phyloP scores from a whole-genome alignment of 306 rosid genomes.

The Sindora glabra region DNA sequence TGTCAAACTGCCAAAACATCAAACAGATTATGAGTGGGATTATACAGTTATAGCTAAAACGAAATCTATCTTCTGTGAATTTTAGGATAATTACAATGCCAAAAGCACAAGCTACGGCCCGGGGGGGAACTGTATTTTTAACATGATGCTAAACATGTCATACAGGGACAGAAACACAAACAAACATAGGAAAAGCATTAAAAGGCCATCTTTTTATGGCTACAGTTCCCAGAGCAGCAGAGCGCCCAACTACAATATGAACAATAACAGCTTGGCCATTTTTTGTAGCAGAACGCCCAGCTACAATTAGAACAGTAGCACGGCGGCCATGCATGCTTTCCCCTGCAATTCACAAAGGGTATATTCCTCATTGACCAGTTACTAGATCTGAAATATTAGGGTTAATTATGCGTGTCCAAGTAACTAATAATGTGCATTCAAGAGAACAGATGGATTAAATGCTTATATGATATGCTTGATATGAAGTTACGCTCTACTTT shows the following conservation, averaged over 20 bases:
- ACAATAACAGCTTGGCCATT: constrained; percentile 24
- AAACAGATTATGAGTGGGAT: constrained; percentile 11
- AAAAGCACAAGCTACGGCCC: not conserved
- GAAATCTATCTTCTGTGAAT: not conserved
- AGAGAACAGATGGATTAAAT: not conserved
- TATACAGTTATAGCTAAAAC: not conserved
- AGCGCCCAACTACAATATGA: constrained; percentile 25
- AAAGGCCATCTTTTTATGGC: constrained; percentile 7
- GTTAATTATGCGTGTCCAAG: not conserved
- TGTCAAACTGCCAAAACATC: constrained; percentile 36
- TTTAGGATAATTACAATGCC: not conserved
- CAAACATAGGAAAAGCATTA: constrained; percentile 32
- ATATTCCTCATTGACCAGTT: constrained; percentile 23
- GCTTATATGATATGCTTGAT: not conserved
- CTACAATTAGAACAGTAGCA: constrained; percentile 39
- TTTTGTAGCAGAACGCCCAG: constrained; percentile 25
- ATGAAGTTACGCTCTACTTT: not conserved
- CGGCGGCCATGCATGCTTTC: constrained; percentile 25
- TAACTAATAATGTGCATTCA: not conserved
- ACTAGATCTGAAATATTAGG: constrained; percentile 4
- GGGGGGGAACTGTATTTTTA: constrained; percentile 7
- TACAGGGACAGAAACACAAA: constrained; percentile 21
- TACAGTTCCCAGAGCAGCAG: constrained; percentile 32
- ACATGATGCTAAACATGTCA: constrained; percentile 3
- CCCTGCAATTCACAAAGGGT: constrained; percentile 46